Percentiles rank a stretch among this genome's conserved stretches.
phyloP scores from a whole-genome alignment of 2,329 filamentous ascomycete species.

The Colletotrichum tofieldiae region DNA sequence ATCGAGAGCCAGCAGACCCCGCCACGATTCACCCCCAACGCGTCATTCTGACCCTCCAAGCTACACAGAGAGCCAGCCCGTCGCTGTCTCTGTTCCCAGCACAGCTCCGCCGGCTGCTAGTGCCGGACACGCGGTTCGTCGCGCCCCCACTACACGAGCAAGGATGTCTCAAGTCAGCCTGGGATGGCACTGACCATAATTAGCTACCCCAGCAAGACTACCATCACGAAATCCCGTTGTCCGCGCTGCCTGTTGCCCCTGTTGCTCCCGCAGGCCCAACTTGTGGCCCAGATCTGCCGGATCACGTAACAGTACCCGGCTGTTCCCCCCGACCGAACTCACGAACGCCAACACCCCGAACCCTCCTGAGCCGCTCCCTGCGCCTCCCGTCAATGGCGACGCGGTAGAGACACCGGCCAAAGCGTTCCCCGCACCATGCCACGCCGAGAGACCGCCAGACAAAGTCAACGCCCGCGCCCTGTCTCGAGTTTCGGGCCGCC shows the following conservation, averaged over 20 bases:
- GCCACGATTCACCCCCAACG: conserved; percentile 1
- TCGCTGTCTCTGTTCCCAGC: conserved; percentile 2
- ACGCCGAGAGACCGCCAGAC: conserved; percentile 13
- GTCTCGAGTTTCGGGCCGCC: conserved; percentile 36
- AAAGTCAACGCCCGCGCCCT: conserved; percentile 32
- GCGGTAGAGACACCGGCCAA: conserved; percentile 14
- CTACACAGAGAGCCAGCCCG: background rate
- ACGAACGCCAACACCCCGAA: background rate
- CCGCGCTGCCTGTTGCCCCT: conserved; percentile 27
- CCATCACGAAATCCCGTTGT: conserved; percentile 26
- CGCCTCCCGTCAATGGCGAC: conserved; percentile 17
- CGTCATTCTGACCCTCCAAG: conserved; percentile 11
- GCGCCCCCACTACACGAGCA: conserved; percentile 13
- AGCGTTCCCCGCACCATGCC: conserved; percentile 22
- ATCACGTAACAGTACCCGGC: background rate
- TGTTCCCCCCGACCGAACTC: background rate
- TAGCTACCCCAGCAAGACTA: conserved; percentile 37
- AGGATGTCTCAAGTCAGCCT: conserved; percentile 15
- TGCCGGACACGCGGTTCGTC: conserved; percentile 28
- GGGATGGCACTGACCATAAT: conserved; percentile 41
- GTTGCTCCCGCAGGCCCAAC: conserved; percentile 14
- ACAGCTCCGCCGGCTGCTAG: conserved; percentile 24
- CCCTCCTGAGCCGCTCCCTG: background rate
- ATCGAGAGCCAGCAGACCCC: conserved; percentile 5
- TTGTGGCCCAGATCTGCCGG: conserved; percentile 19